Evolutionary conservation across 2,329 filamentous ascomycete genomes (phyloP).

Genomic region (Orbilia brochopaga): DNA sequence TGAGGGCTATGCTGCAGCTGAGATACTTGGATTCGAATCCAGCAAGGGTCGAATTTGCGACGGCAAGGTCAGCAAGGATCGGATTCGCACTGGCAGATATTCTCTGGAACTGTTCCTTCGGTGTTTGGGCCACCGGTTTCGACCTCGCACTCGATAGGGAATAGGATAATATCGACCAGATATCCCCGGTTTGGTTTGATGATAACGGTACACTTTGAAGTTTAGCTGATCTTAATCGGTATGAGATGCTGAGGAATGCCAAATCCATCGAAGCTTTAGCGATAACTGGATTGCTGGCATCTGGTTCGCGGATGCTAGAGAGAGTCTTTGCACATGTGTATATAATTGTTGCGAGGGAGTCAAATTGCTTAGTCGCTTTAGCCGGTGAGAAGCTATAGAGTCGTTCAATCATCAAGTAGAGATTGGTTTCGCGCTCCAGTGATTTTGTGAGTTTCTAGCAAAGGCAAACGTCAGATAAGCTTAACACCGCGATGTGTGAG

Average conservation of each 20-base stretch:
- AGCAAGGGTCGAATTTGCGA: conserved; percentile 12
- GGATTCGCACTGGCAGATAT: conserved; percentile 10
- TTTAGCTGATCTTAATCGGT: conserved; percentile 21
- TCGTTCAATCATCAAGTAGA: conserved; percentile 24
- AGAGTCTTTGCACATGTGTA: conserved; percentile 35
- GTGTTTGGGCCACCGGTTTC: conserved; percentile 12
- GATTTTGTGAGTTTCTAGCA: conserved; percentile 33
- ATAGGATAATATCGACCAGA: conserved; percentile 35
- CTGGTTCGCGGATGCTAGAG: conserved; percentile 23
- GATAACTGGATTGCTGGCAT: neutral
- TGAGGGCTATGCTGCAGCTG: conserved; percentile 24
- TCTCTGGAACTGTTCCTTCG: conserved; percentile 27
- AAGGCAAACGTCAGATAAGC: neutral
- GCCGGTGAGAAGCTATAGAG: conserved; percentile 15
- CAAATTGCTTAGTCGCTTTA: conserved; percentile 39
- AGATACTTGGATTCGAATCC: conserved; percentile 41
- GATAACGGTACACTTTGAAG: conserved; percentile 16
- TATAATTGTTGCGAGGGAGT: conserved; percentile 26
- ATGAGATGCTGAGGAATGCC: conserved; percentile 25
- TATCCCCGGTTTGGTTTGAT: conserved; percentile 19
- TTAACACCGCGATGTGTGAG: conserved; percentile 1
- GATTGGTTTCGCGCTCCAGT: conserved; percentile 24
- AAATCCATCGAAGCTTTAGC: conserved; percentile 20
- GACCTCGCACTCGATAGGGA: conserved; percentile 21
- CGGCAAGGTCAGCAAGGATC: conserved; percentile 21